Base-by-base conservation (phyloP, 208 protist species). In the Wallacemonas collosoma region DNA sequence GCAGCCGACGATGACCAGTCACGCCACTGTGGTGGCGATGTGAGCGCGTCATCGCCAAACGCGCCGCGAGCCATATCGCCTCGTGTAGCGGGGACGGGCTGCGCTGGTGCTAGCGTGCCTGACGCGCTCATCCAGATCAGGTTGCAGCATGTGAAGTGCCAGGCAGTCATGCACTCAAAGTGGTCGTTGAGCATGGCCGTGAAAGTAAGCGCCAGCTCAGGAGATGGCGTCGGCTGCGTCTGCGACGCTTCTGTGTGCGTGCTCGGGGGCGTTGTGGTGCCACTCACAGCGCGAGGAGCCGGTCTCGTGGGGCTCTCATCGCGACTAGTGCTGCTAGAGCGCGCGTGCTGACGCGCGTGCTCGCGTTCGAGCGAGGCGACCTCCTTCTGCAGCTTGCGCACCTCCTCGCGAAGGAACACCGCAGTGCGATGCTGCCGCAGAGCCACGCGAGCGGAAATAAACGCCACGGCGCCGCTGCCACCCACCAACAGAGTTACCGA, bases 111-210 rank as follows among this genome's bases (percentile, higher is more conserved):
- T 45, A 36, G 40, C 43, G 63, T 15, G n/a, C 63, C 70, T 75
- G 26, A 6, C 47, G 45, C 61, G 26, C 35, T 40, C 41, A 36
- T 66, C 75, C 68, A 64, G 2, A 81, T 53, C 9, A 77, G 6
- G 36, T 57, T 76, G 54, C 80, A 78, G 55, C 73, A 75, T 17
- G 70, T 73, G 44, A 61, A 65, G 70, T 85, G 80, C 80, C 80
- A 85, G 35, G 68, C 64, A 6, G 26, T 58, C 64, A 69, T 69
- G 7, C 35, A 35, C 15, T 54, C 48, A 43, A 55, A 56, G 51
- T 60, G 51, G 64, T 69, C 51, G 5, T 54, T 26, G 15, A 69
- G 35, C 6, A 55, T 5, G 5, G 41, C 36, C 4, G 36, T 41
- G 50, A 62, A 41, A 12, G 45, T 12, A 12, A 26, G 26, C 26